Base-by-base conservation (phyloP, 1,284 basidiomycete species). In the Ceratobasidium sp. region DNA sequence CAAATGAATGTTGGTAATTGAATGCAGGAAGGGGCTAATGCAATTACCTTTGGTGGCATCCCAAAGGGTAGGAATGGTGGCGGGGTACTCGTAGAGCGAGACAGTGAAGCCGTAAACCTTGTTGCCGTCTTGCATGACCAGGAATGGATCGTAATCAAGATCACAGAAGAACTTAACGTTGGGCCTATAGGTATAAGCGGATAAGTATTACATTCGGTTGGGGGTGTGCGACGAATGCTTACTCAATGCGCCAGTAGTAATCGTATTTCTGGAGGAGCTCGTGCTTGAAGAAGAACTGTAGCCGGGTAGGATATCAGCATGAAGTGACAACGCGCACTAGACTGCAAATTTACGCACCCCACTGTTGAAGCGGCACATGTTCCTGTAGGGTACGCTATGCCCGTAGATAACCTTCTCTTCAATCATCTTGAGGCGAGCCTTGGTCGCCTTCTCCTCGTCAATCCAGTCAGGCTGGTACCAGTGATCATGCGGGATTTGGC, bases 71-170 rank as follows among this genome's bases (percentile, higher is more conserved):
- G 89, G 87, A 56, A 95, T 91, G 0, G 93, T 95, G 69, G 88
- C 87, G 63, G 86, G 83, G 81, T 89, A 93, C 81, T 95, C 94
- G 81, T 90, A 91, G 81, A 95, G 84, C 0, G 92, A 88, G 59
- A 95, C 88, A 0, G 91, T 93, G 81, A 93, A 95, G 86, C 88
- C 89, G 77, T 92, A 92, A 7, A 88, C 84, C 81, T 94, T 94
- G 76, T 90, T 87, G 78, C 93, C 84, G 51, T 92, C 86, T 79
- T 91, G 86, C 92, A 95, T 92, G 81, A 87, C 90, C 1, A 89
- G 76, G 85, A 94, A 94, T 0, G 93, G 93, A 78, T 95, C 93
- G 76, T 88, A 89, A 57, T 87, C 84, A 60, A 93, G 81, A 78
- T 94, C 89, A 81, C 93, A 95, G 82, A 89, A 89, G 82, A 91